Conservation (phyloP, 2,329 filamentous ascomycete genomes). For the Acarospora socialis region DNA sequence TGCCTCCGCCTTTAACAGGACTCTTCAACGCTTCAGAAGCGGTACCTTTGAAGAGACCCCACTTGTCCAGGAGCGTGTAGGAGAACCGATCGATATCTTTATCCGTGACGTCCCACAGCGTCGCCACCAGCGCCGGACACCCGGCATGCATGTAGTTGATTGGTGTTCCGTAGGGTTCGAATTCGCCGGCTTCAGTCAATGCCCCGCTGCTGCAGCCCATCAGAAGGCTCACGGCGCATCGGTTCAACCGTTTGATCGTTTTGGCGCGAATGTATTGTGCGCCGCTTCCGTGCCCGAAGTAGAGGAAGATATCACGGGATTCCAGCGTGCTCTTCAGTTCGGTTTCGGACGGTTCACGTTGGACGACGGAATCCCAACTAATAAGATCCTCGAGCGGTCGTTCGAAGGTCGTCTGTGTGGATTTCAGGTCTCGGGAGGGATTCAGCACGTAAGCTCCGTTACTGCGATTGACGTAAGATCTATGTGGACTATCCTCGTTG, state of each 20-base stretch:
- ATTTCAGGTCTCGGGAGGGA: slow-evolving; percentile 66
- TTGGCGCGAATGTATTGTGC: slow-evolving; percentile 84
- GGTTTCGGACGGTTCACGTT: slow-evolving; percentile 55
- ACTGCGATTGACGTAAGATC: slow-evolving; percentile 38
- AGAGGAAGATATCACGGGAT: slow-evolving; percentile 60
- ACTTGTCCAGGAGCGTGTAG: slow-evolving; percentile 62
- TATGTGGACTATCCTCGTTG: slow-evolving; percentile 16
- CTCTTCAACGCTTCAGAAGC: slow-evolving; percentile 21
- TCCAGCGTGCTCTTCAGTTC: slow-evolving; percentile 60
- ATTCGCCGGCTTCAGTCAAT: slow-evolving; percentile 67
- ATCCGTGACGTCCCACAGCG: slow-evolving; percentile 96
- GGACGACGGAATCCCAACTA: slow-evolving; percentile 54
- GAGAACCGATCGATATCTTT: slow-evolving; percentile 93
- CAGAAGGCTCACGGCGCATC: slow-evolving; percentile 69
- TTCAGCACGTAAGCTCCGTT: slow-evolving; percentile 65
- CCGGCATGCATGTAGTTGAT: slow-evolving; percentile 86
- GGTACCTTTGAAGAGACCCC: slow-evolving; percentile 55
- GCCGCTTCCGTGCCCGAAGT: slow-evolving; percentile 92
- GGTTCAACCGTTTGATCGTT: slow-evolving; percentile 63
- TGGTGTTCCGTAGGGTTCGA: slow-evolving; percentile 81
- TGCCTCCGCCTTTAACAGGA: slow-evolving; percentile 19
- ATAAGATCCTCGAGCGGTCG: slow-evolving; percentile 41
- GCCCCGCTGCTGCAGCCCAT: slow-evolving; percentile 89
- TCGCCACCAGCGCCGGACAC: slow-evolving; percentile 73
- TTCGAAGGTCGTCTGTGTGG: slow-evolving; percentile 64